Conservation (phyloP, 495 filamentous ascomycete species). For the Hyaloscypha finlandica region DNA sequence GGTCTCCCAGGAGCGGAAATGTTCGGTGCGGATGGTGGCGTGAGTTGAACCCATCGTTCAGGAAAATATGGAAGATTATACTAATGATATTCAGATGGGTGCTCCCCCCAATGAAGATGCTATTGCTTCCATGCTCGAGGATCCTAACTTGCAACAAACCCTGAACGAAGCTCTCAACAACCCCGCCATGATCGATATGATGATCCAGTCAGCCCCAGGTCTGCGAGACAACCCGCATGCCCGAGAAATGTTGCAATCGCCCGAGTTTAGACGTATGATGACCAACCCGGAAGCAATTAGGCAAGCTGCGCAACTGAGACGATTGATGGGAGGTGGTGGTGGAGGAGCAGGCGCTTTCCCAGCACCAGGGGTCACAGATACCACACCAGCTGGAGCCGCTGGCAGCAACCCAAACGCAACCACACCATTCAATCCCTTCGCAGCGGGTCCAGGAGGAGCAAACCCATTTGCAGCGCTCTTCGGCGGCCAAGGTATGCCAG, state of each 20-base stretch:
- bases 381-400: constrained; percentile 35
- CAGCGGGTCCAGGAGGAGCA: constrained; percentile 46
- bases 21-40: constrained; percentile 96
- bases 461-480: constrained; percentile 65
- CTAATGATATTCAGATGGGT: constrained; percentile 72
- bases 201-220: constrained; percentile 87
- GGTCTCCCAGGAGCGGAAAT: constrained; percentile 84
- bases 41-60: constrained; percentile 53
- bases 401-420: constrained; percentile 39
- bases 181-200: constrained; percentile 86
- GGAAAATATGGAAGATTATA: background rate
- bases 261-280: constrained; percentile 89
- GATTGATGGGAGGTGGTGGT: constrained; percentile 63
- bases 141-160: constrained; percentile 77
- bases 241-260: constrained; percentile 80
- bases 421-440: constrained; percentile 36
- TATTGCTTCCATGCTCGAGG: constrained; percentile 80
- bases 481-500: constrained; percentile 21
- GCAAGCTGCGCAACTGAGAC: constrained; percentile 76
- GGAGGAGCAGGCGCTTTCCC: constrained; percentile 66
- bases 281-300: constrained; percentile 87
- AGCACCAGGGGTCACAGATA: constrained; percentile 62
- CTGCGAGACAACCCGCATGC: constrained; percentile 78
- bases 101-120: constrained; percentile 78
- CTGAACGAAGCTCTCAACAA: constrained; percentile 96